phyloP scores from a whole-genome alignment of 306 rosid species.

The Malus orientalis region DNA sequence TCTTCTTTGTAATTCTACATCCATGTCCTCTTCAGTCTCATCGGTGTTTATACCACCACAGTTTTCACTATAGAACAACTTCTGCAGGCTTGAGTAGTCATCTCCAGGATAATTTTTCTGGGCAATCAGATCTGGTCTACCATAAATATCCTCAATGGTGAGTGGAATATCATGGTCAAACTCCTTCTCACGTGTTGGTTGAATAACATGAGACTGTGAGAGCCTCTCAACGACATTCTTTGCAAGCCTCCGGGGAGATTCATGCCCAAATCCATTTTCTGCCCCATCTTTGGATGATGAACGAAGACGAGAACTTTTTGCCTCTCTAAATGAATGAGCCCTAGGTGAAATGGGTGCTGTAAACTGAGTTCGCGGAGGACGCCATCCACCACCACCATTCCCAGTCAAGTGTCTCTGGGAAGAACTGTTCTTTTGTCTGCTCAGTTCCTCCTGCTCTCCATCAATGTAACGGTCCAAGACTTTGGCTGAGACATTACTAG shows the following conservation, averaged over 20 bases:
- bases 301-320: slow-evolving; percentile 36
- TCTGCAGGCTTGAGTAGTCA: slow-evolving; percentile 23
- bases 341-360: slow-evolving; percentile 66
- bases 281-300: slow-evolving; percentile 54
- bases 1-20: slow-evolving; percentile 52
- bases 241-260: slow-evolving; percentile 78
- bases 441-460: slow-evolving; percentile 68
- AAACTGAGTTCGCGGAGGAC: slow-evolving; percentile 69
- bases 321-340: slow-evolving; percentile 68
- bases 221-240: slow-evolving; percentile 83
- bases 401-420: slow-evolving; percentile 36
- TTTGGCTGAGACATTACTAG: slow-evolving; percentile 60
- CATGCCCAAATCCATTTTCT: slow-evolving; percentile 62
- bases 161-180: slow-evolving; percentile 50
- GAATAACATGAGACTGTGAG: slow-evolving; percentile 48
- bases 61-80: slow-evolving; percentile 16
- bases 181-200: slow-evolving; percentile 37
- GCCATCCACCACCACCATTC: slow-evolving; percentile 44
- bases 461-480: slow-evolving; percentile 80
- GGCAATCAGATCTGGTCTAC: slow-evolving; percentile 40
- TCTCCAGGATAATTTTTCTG: slow-evolving; percentile 34
- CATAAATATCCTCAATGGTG: slow-evolving; percentile 66
- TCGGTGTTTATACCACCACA: slow-evolving; percentile 31
- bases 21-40: slow-evolving; percentile 47
- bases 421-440: slow-evolving; percentile 28